A percentile compares a stretch with the other conserved stretches of the same genome.
These are phyloP conservation scores for Boletus rubescentipes DNA, from an alignment of 768 basidiomycete species.

Conservation along the genomic window DNA sequence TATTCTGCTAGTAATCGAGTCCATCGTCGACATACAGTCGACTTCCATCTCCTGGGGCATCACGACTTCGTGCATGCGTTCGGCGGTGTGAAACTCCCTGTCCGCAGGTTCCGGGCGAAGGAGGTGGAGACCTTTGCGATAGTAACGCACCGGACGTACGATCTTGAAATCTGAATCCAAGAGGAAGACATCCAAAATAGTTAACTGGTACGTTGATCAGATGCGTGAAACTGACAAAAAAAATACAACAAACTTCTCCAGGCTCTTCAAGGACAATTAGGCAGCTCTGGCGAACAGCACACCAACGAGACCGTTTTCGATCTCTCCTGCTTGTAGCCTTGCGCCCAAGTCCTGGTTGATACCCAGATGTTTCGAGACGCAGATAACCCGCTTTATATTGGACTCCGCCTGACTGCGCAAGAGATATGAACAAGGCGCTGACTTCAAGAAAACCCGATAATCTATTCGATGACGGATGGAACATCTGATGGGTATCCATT, in stretches of 20 bases:
- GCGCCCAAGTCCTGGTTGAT: constrained; percentile 58
- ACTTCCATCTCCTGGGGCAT: constrained; percentile 26
- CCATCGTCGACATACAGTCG: constrained; percentile 43
- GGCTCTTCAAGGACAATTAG: constrained; percentile 84
- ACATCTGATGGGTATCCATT: constrained; percentile 2
- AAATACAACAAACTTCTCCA: constrained; percentile 61
- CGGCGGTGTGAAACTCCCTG: constrained; percentile 23
- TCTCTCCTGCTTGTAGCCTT: constrained; percentile 60
- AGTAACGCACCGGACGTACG: constrained; percentile 85
- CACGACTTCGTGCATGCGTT: constrained; percentile 19
- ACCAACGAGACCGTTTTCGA: constrained; percentile 79
- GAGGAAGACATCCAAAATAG: constrained; percentile 92
- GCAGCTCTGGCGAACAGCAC: constrained; percentile 89
- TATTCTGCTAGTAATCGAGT: constrained; percentile 48
- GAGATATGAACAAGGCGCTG: constrained; percentile 78
- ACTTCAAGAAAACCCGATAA: constrained; percentile 90
- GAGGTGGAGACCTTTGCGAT: constrained; percentile 80
- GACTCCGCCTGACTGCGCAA: constrained; percentile 77
- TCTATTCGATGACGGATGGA: constrained; percentile 86
- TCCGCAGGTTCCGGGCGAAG: constrained; percentile 41
- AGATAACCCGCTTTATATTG: constrained; percentile 93
- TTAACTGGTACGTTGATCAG: constrained; percentile 45
- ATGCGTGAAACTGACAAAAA: background rate
- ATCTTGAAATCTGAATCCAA: constrained; percentile 88
- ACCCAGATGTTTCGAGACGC: constrained; percentile 52